Base-by-base conservation (phyloP, 2,329 filamentous ascomycete genomes). In the Ascosphaera aggregata region DNA sequence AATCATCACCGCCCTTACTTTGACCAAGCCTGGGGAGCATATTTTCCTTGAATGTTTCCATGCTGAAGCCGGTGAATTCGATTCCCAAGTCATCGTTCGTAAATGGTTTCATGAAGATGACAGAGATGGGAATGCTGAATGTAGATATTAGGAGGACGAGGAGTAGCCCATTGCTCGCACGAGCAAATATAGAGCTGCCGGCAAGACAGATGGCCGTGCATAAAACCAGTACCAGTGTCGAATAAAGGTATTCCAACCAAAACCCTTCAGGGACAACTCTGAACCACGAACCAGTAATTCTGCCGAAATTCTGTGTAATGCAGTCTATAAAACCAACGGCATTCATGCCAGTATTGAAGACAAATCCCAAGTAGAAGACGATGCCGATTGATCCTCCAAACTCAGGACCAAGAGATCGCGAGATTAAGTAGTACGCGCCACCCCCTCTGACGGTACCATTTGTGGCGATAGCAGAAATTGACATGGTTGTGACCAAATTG, bases 401-500 rank as follows among this genome's bases (percentile, higher is more conserved):
- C 50, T 92, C 82, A 4, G 82, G 81, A 0, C 82, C 82, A 2
- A 92, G 61, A 35, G 79, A 85, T 43, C 82, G 69, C 4, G 81
- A 91, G 41, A 92, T 91, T 41, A 92, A 63, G 49, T 86, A 92
- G 53, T 92, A 92, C 30, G 82, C 80, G 39, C 82, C 82, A 11
- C 82, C 82, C 11, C 81, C 82, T 48, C 80, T 75, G 41, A 92
- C 82, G 36, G 84, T 85, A 18, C 82, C 82, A 53, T 92, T 92
- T 2, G 80, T 85, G 24, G 82, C 82, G 48, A 92, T 86, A 8
- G 82, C 82, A 3, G 81, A 91, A 20, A 92, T 69, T 2, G 81
- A 91, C 49, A 91, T 72, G 0, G 78, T 81, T 0, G 82, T 91
- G 39, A 91, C 63, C n/a, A 89, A 64, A 51, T 89, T 77, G 47